Conservation (phyloP, 163 green algal species). For the Prototheca cutis region DNA sequence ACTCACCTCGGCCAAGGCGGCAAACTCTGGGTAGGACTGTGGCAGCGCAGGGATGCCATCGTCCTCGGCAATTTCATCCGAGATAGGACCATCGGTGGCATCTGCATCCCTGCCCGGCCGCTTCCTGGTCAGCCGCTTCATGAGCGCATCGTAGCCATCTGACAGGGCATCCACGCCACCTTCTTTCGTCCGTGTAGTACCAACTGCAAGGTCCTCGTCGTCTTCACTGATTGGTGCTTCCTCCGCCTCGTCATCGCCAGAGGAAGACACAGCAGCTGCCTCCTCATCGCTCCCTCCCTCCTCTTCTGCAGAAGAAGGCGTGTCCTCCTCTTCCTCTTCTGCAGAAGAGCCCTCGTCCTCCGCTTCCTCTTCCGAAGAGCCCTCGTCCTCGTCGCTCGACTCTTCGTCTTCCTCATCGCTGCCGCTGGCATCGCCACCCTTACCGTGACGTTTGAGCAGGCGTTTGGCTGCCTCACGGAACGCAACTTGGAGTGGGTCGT, state of each 20-base stretch:
- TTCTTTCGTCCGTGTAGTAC: too few species aligned
- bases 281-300: constrained; percentile 17
- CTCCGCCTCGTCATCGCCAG: too few species aligned
- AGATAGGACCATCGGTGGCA: too few species aligned
- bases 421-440: too few species aligned
- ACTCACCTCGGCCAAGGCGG: constrained; percentile 28
- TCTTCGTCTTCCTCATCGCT: constrained; percentile 20
- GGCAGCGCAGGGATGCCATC: too few species aligned
- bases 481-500: constrained; percentile 58
- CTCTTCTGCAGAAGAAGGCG: constrained; percentile 12
- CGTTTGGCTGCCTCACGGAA: constrained; percentile 36
- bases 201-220: too few species aligned
- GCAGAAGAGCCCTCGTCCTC: constrained; percentile 5
- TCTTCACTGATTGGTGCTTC: too few species aligned
- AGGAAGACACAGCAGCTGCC: neutral
- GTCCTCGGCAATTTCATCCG: too few species aligned
- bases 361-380: constrained; percentile 8
- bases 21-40: constrained; percentile 51
- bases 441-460: constrained; percentile 47
- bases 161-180: too few species aligned
- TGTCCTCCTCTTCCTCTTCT: constrained; percentile 30
- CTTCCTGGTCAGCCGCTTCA: too few species aligned
- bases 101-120: too few species aligned
- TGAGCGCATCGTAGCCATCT: too few species aligned
- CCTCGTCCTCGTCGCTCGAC: constrained; percentile 19